Evolutionary conservation across 1,284 basidiomycete species (phyloP).

Genomic region (Puccinia coronata): DNA sequence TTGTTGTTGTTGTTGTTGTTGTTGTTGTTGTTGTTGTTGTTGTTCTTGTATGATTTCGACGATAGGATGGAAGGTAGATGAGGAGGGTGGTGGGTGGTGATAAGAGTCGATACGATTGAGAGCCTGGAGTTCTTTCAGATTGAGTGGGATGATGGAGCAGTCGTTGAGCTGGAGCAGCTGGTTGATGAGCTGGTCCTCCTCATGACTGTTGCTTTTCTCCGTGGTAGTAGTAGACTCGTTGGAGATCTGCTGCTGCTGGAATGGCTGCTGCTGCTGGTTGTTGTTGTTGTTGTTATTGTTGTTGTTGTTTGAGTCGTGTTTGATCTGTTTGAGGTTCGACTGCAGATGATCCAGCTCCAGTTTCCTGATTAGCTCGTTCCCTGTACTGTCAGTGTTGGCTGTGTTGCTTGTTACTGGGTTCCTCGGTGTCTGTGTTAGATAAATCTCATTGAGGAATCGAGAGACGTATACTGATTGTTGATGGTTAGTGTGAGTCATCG

Average conservation of each 20-base stretch:
- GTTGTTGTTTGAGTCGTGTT: too few relatives aligned
- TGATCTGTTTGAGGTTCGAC: background rate
- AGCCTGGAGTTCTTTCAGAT: background rate
- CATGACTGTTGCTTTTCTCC: background rate
- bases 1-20: too few relatives aligned
- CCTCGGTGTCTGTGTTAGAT: background rate
- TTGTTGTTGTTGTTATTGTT: too few relatives aligned
- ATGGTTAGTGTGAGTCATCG: background rate
- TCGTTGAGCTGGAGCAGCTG: background rate
- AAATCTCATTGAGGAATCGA: background rate
- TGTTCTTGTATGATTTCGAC: background rate
- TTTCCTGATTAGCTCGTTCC: conserved; percentile 8
- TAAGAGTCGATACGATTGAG: background rate
- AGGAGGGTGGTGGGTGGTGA: background rate
- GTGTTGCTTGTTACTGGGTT: background rate
- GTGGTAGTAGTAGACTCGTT: background rate
- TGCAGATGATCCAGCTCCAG: background rate
- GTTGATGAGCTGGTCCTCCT: background rate
- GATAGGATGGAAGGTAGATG: background rate
- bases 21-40: too few relatives aligned
- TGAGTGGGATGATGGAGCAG: background rate
- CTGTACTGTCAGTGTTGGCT: background rate
- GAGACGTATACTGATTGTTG: background rate
- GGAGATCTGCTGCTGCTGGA: background rate
- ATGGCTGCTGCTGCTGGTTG: too few relatives aligned